Evolutionary conservation across 2,329 filamentous ascomycete species (phyloP).

Genomic region (Beauveria medogensis): DNA sequence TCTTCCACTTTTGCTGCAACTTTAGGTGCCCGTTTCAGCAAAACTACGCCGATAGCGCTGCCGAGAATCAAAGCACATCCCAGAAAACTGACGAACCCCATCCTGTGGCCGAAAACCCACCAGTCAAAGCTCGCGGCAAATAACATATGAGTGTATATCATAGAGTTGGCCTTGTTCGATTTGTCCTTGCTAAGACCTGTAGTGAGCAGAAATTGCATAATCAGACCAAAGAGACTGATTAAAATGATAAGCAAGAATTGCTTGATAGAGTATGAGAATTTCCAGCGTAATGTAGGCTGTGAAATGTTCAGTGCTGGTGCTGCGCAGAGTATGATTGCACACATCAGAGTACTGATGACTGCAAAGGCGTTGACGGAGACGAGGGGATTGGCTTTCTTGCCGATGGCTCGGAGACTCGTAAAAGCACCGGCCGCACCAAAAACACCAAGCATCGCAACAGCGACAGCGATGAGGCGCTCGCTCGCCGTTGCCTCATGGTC

Average conservation of each 20-base stretch:
- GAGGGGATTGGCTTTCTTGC: conserved; percentile 70
- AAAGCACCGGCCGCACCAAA: conserved; percentile 67
- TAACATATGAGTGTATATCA: conserved; percentile 52
- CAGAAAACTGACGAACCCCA: conserved; percentile 40
- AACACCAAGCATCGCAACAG: conserved; percentile 67
- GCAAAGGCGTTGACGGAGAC: conserved; percentile 82
- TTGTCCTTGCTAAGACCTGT: conserved; percentile 66
- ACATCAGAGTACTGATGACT: conserved; percentile 60
- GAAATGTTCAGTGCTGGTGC: conserved; percentile 36
- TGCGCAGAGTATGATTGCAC: conserved; percentile 49
- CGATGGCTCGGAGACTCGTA: conserved; percentile 71
- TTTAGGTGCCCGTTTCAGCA: conserved; percentile 31
- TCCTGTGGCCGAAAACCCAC: conserved; percentile 43
- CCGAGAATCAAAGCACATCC: conserved; percentile 47
- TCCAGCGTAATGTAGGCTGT: conserved; percentile 39
- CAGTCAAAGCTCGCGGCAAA: conserved; percentile 46
- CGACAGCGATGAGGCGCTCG: conserved; percentile 62
- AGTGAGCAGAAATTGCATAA: conserved; percentile 82
- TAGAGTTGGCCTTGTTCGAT: conserved; percentile 47
- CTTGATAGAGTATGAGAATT: conserved; percentile 29
- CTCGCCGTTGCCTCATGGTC: conserved; percentile 42
- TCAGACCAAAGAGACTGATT: conserved; percentile 66
- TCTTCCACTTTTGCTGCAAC: conserved; percentile 23
- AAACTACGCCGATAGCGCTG: conserved; percentile 42
- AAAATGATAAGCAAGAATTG: conserved; percentile 63